Evolutionary conservation across 2,329 filamentous ascomycete species (phyloP).

Genomic region (Thelonectria blattea): DNA sequence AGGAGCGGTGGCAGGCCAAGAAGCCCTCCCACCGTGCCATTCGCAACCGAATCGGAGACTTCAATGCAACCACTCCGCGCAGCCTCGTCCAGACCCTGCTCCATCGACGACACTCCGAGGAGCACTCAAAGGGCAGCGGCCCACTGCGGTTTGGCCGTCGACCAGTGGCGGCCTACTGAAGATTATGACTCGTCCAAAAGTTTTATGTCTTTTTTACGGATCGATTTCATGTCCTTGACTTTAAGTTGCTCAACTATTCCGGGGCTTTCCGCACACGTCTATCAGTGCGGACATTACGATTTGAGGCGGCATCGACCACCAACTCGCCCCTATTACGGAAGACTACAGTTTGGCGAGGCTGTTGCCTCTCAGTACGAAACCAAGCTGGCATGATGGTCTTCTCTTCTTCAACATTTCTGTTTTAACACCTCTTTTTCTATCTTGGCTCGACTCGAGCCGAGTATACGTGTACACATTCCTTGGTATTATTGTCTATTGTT

Average conservation of each 20-base stretch:
- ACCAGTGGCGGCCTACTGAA: constrained; percentile 46
- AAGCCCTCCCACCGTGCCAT: constrained; percentile 43
- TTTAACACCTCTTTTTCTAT: constrained; percentile 23
- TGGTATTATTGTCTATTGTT: constrained; percentile 17
- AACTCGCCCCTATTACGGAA: constrained; percentile 5
- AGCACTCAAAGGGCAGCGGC: constrained; percentile 40
- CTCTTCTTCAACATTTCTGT: constrained; percentile 23
- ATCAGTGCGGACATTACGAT: constrained; percentile 4
- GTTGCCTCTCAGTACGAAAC: constrained; percentile 17
- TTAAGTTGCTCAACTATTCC: constrained; percentile 1
- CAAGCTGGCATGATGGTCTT: constrained; percentile 7
- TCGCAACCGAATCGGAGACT: constrained; percentile 32
- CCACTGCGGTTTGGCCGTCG: constrained; percentile 46
- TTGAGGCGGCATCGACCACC: constrained; percentile 2
- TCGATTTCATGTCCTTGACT: background rate
- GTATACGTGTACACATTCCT: constrained; percentile 2
- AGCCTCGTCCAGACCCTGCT: constrained; percentile 49
- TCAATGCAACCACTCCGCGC: constrained; percentile 35
- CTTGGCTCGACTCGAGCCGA: constrained; percentile 1
- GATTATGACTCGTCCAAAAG: background rate
- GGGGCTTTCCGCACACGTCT: background rate
- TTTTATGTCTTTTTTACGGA: background rate
- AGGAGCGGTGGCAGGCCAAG: constrained; percentile 70
- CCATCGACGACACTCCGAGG: constrained; percentile 49
- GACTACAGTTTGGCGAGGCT: constrained; percentile 7